phyloP scores from a whole-genome alignment of 345 rosid genomes.

The Citrus reticulata region DNA sequence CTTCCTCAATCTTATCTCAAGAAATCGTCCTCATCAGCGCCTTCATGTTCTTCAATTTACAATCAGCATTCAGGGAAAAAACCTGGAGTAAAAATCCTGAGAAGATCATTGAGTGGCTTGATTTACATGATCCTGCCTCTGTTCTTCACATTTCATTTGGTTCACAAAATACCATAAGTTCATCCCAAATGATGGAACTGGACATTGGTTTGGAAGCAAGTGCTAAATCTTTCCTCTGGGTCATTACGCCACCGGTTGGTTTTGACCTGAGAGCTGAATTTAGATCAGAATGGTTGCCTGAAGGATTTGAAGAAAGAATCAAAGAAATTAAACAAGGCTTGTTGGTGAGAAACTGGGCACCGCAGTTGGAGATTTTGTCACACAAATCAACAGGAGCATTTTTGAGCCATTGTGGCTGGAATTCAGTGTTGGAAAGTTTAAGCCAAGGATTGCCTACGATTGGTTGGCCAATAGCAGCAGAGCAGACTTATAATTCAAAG shows the following conservation, averaged over 20 bases:
- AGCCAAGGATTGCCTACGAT: slow-evolving; percentile 50
- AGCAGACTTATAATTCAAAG: slow-evolving; percentile 44
- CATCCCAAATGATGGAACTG: slow-evolving; percentile 43
- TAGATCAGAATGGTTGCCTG: slow-evolving; percentile 42
- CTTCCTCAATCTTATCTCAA: slow-evolving; percentile 27
- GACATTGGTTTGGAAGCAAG: slow-evolving; percentile 44
- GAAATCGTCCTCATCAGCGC: background rate
- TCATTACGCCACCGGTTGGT: slow-evolving; percentile 44
- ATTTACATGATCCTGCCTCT: slow-evolving; percentile 16
- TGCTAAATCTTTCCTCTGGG: slow-evolving; percentile 46
- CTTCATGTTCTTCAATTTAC: background rate
- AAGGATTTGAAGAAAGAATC: slow-evolving; percentile 37
- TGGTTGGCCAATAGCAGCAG: slow-evolving; percentile 57
- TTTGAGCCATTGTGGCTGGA: slow-evolving; percentile 60
- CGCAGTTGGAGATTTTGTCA: slow-evolving; percentile 46
- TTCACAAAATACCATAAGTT: slow-evolving; percentile 41
- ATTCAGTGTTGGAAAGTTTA: slow-evolving; percentile 49
- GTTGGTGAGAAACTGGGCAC: slow-evolving; percentile 47
- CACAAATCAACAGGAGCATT: slow-evolving; percentile 44
- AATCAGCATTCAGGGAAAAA: slow-evolving; percentile 19
- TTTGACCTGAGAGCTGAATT: slow-evolving; percentile 35
- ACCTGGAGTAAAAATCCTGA: slow-evolving; percentile 29
- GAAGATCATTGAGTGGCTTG: slow-evolving; percentile 40
- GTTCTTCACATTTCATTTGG: slow-evolving; percentile 53
- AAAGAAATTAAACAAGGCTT: slow-evolving; percentile 19